Evolutionary conservation across 306 rosid genomes (phyloP).

Genomic region (Lathyrus tuberosus): DNA sequence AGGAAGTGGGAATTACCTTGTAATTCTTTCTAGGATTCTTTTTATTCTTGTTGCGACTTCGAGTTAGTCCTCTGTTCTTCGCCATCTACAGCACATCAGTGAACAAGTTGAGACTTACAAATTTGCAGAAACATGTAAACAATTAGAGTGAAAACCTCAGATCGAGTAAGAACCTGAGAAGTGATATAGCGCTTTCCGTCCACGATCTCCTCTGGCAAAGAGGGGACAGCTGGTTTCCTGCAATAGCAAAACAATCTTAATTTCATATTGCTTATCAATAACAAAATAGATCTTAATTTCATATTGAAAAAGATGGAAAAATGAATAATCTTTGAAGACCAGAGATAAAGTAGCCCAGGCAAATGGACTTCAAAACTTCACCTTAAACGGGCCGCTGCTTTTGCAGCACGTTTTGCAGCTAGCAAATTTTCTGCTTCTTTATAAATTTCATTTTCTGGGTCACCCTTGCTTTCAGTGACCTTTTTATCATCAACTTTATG

Average conservation of each 20-base stretch:
- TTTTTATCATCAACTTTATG: slow-evolving; percentile 46
- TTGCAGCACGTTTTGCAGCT: slow-evolving; percentile 70
- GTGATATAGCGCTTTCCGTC: slow-evolving; percentile 75
- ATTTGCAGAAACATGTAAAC: neutral
- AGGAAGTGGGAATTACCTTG: slow-evolving; percentile 60
- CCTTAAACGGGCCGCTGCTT: slow-evolving; percentile 63
- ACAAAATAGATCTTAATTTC: neutral
- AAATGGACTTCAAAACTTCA: slow-evolving; percentile 37
- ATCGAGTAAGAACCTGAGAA: slow-evolving; percentile 54
- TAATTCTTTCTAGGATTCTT: slow-evolving; percentile 96
- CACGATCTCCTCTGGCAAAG: slow-evolving; percentile 61
- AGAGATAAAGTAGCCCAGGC: neutral
- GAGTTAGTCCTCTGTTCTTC: slow-evolving; percentile 86
- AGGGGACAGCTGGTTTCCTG: slow-evolving; percentile 53
- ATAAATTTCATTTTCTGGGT: slow-evolving; percentile 72
- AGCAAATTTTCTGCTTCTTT: slow-evolving; percentile 57
- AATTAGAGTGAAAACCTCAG: neutral
- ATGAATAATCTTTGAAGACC: neutral
- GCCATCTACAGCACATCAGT: slow-evolving; percentile 54
- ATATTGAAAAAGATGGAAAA: slow-evolving; percentile 1
- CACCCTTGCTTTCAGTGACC: slow-evolving; percentile 49
- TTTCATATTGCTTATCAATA: neutral
- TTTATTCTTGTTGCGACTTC: slow-evolving; percentile 61
- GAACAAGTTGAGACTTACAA: slow-evolving; percentile 12
- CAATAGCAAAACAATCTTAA: slow-evolving; percentile 29